Percentiles rank a stretch among this genome's conserved stretches.
phyloP scores from a whole-genome alignment of 169 alveolate genomes.

The Plasmodium chabaudi region DNA sequence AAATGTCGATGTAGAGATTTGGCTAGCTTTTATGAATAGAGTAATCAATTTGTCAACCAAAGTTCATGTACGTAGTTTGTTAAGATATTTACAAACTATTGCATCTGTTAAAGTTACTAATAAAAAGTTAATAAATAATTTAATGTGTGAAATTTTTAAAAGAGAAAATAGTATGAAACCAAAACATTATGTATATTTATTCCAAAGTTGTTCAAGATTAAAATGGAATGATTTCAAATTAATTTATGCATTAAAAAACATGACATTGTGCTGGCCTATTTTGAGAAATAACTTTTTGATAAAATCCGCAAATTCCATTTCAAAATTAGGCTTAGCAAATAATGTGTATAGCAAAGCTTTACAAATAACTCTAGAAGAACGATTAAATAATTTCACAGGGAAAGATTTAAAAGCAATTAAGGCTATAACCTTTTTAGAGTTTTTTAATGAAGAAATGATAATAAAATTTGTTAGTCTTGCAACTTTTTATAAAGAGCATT shows the following conservation, averaged over 20 bases:
- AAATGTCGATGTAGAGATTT: constrained; percentile 50
- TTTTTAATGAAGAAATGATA: constrained; percentile 83
- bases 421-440: constrained; percentile 78
- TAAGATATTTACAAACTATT: constrained; percentile 83
- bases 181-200: constrained; percentile 84
- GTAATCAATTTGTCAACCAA: constrained; percentile 65
- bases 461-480: constrained; percentile 77
- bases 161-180: constrained; percentile 85
- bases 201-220: constrained; percentile 82
- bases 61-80: constrained; percentile 78
- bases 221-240: constrained; percentile 80
- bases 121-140: constrained; percentile 41
- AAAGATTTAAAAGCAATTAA: constrained; percentile 20
- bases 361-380: constrained; percentile 76
- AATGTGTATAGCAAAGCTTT: constrained; percentile 79
- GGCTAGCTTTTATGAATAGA: constrained; percentile 76
- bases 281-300: constrained; percentile 84
- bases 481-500: constrained; percentile 79
- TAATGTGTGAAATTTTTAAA: constrained; percentile 75
- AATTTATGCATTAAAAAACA: constrained; percentile 82
- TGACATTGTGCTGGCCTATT: constrained; percentile 86
- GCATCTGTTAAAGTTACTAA: constrained; percentile 77
- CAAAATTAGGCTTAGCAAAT: constrained; percentile 81
- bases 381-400: constrained; percentile 79
- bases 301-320: constrained; percentile 82